These are phyloP conservation scores for Pseudomassariella vexata DNA, from an alignment of 2,329 filamentous ascomycete genomes.

Conservation along the genomic window DNA sequence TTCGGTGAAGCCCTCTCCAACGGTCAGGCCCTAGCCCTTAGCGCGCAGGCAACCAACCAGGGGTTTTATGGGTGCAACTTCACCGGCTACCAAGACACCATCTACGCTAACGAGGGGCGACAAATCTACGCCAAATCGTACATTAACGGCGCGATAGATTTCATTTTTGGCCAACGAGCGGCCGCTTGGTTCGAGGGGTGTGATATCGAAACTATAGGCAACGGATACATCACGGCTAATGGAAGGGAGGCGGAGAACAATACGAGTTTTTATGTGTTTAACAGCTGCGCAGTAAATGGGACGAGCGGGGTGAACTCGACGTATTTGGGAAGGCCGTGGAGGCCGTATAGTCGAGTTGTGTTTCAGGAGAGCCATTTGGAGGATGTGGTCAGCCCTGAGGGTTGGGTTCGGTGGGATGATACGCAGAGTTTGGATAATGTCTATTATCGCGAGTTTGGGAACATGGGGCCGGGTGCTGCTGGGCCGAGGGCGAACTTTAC, in stretches of 20 bases:
- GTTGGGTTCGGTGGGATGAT: too few relatives aligned
- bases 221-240: slow-evolving; percentile 25
- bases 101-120: slow-evolving; percentile 20
- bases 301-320: slow-evolving; percentile 13
- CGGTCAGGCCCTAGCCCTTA: too few relatives aligned
- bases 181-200: slow-evolving; percentile 30
- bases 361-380: slow-evolving; percentile 29
- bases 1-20: too few relatives aligned
- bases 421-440: too few relatives aligned
- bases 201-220: slow-evolving; percentile 27
- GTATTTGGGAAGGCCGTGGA: slow-evolving; percentile 18
- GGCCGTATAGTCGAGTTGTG: slow-evolving; percentile 22
- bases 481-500: too few relatives aligned
- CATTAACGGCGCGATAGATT: slow-evolving; percentile 25
- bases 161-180: slow-evolving; percentile 24
- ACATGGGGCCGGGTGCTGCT: too few relatives aligned
- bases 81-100: slow-evolving; percentile 23
- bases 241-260: slow-evolving; percentile 22
- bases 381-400: slow-evolving; percentile 24
- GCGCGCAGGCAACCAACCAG: too few relatives aligned
- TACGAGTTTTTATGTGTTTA: slow-evolving; percentile 25
- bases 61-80: slow-evolving; percentile 24
- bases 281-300: slow-evolving; percentile 19
- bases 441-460: too few relatives aligned
- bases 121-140: slow-evolving; percentile 28